These are phyloP conservation scores for Glarea lozoyensis DNA, from an alignment of 495 filamentous ascomycete species.

Conservation along the genomic window DNA sequence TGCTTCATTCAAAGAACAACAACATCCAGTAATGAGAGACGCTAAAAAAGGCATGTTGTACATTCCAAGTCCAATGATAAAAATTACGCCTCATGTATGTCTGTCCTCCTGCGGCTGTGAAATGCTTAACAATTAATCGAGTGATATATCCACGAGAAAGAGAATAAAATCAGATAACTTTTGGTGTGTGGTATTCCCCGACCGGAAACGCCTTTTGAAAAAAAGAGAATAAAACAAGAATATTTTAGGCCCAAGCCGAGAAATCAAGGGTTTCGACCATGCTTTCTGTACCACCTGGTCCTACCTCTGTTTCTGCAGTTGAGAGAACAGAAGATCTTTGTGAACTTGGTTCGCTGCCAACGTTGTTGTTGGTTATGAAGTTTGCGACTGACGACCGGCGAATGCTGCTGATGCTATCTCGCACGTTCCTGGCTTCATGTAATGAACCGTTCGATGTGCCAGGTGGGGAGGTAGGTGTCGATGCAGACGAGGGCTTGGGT, in stretches of 20 bases:
- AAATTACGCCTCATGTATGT: no score
- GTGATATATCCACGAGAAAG: no score
- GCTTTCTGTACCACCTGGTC: slow-evolving; percentile 29
- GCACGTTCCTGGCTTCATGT: slow-evolving; percentile 27
- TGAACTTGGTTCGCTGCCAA: slow-evolving; percentile 36
- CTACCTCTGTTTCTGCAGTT: slow-evolving; percentile 39
- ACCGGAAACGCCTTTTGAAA: not conserved
- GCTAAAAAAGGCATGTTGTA: no score
- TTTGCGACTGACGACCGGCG: slow-evolving; percentile 45
- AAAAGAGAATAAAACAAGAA: not conserved
- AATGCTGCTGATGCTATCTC: slow-evolving; percentile 42
- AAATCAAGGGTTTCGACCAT: slow-evolving; percentile 50
- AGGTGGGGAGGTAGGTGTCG: slow-evolving; percentile 26
- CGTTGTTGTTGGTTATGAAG: slow-evolving; percentile 41
- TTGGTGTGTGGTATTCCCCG: slow-evolving; percentile 2
- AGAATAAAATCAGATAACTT: no score
- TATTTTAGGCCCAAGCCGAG: slow-evolving; percentile 42
- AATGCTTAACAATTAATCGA: no score
- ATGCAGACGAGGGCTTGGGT: slow-evolving; percentile 4
- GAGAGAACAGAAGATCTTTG: slow-evolving; percentile 43
- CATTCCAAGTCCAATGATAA: no score
- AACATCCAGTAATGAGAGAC: no score
- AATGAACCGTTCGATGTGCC: slow-evolving; percentile 24
- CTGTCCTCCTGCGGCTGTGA: no score
- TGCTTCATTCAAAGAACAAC: no score